Base-by-base conservation (phyloP, 2,329 filamentous ascomycete species). In the Fusarium siculi region DNA sequence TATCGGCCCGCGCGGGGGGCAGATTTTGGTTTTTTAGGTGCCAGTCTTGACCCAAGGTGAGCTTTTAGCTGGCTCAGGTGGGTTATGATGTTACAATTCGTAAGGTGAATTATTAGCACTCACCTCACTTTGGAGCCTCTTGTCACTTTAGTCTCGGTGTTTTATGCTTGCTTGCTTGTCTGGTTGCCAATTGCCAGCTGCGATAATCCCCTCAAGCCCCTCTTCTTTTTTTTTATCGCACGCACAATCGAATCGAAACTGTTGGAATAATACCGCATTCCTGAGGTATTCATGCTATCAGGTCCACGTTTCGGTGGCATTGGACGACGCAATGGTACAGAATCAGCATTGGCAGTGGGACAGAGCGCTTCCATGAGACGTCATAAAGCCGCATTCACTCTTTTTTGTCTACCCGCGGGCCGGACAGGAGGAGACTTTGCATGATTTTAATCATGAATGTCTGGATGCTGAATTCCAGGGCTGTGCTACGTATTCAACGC, bases 1-100 rank as follows among this genome's bases (percentile, higher is more conserved):
- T 77, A 77, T 77, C 75, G 75, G 72, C 55, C 68, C 72, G 74
- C 72, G 75, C 68, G 74, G 72, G 75, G 73, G 62, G n/a, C 18
- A 47, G 54, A 57, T 57, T 57, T 57, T 65, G 44, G 9, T 39
- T 59, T 66, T 57, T 34, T 15, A 21, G 40, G 54, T 57, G 30
- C 12, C 30, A 70, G 42, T 59, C 32, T 46, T 52, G 25, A 39
- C 55, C 57, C 55, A 72, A 68, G 72, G 53, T 72, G 63, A 74
- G 67, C 66, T 70, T 44, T 56, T 64, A 56, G 64, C 53, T 56
- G 47, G 66, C 39, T 46, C 40, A 52, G 52, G 64, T 66, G 50
- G 59, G 50, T 66, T 60, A 65, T 68, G 63, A 69, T 69, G 63
- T 74, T 67, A 67, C 67, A 49, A 73, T 71, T 71, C 62, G 67